A percentile compares a stretch with the other conserved stretches of the same genome.
Evolutionary conservation across 306 rosid species (phyloP).

Genomic region (Delonix regia): DNA sequence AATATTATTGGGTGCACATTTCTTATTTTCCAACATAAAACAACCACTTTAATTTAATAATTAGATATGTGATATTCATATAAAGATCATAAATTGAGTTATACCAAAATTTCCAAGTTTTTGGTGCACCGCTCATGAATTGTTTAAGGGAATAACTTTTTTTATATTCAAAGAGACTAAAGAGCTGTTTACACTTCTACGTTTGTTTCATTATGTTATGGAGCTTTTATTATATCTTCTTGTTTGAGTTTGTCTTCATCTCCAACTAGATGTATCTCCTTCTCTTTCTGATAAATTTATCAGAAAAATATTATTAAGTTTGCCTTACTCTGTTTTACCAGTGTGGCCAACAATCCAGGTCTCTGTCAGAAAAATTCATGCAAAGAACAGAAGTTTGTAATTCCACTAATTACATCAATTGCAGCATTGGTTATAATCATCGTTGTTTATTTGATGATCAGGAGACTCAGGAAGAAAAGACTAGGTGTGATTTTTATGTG

Average conservation of each 20-base stretch:
- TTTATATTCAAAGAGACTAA: too few relatives aligned
- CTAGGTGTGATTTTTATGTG: background rate
- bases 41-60: background rate
- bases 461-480: background rate
- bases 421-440: background rate
- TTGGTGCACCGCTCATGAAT: too few relatives aligned
- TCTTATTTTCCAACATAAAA: background rate
- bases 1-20: too few relatives aligned
- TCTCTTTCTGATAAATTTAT: too few relatives aligned
- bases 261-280: too few relatives aligned
- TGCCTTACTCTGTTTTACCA: background rate
- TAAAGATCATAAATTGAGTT: background rate
- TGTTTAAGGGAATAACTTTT: too few relatives aligned
- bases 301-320: background rate
- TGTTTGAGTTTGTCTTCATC: too few relatives aligned
- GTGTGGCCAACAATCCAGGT: background rate
- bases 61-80: background rate
- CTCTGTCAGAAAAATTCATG: background rate
- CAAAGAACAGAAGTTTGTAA: background rate
- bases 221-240: too few relatives aligned
- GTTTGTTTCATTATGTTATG: too few relatives aligned
- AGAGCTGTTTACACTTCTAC: constrained; percentile 11
- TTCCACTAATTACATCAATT: background rate
- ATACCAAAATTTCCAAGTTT: background rate
- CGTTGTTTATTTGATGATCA: too few relatives aligned